Percentiles rank a stretch among this genome's conserved stretches.
phyloP scores from a whole-genome alignment of 192 early-diverging fungal species.

The Phlyctochytrium arcticum region DNA sequence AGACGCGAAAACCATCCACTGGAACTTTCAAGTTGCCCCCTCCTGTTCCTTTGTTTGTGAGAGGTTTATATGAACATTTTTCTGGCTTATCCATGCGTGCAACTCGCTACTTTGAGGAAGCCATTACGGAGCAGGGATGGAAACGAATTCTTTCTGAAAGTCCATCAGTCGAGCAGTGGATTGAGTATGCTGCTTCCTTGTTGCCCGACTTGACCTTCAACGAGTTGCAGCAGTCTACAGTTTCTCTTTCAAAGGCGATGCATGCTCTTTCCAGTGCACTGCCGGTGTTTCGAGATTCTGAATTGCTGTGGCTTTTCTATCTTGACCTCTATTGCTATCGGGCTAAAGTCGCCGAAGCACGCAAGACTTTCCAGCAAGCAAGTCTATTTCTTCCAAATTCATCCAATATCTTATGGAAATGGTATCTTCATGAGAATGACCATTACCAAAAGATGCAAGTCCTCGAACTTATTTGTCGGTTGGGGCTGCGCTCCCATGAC shows the following conservation, averaged over 20 bases:
- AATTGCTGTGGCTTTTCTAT: constrained; percentile 27
- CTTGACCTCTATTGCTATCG: constrained; percentile 22
- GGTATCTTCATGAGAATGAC: too few relatives aligned
- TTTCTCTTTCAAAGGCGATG: constrained; percentile 5
- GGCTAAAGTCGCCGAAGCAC: neutral
- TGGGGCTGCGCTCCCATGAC: too few relatives aligned
- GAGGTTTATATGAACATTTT: too few relatives aligned
- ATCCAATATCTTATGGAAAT: constrained; percentile 17
- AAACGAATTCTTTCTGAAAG: too few relatives aligned
- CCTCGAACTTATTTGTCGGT: too few relatives aligned
- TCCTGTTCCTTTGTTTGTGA: too few relatives aligned
- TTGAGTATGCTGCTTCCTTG: constrained; percentile 11
- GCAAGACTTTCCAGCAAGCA: constrained; percentile 24
- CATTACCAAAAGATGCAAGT: too few relatives aligned
- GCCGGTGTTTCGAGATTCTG: constrained; percentile 13
- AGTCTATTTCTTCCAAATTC: constrained; percentile 7
- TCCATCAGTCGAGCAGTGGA: constrained; percentile 21
- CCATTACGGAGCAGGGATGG: too few relatives aligned
- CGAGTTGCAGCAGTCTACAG: neutral
- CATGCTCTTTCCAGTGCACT: constrained; percentile 19
- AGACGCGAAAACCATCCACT: too few relatives aligned
- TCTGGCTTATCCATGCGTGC: too few relatives aligned
- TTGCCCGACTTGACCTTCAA: constrained; percentile 21
- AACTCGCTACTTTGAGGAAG: too few relatives aligned
- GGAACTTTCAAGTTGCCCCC: too few relatives aligned